Evolutionary conservation across 164 flowering plant genomes (phyloP), one percentile per base, ranked within the genome.

Genomic region (Hamamelis virginiana): DNA sequence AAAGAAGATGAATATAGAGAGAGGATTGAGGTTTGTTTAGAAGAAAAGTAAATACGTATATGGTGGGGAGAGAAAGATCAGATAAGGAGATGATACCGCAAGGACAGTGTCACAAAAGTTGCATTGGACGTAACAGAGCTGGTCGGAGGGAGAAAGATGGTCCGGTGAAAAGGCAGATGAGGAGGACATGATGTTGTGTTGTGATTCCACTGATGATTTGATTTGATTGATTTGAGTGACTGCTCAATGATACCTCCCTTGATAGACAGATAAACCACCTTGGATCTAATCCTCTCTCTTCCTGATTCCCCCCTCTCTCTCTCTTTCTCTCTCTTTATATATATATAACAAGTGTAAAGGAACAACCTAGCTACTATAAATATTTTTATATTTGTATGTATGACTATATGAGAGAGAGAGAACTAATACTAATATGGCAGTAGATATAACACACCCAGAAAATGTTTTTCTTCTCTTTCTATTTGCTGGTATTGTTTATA

Each of bases 61-160:
- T 45, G 61, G 19, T 50, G 12, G 65, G 33, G 4, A 56, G 68
- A 33, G 41, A 33, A 33, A 33, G 41, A 1, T 19, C 6, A 33
- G 41, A 21, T 14, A 23, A 16, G 25, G 9, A 14, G 18, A 1
- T 25, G n/a, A 21, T 89, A 91, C 97, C 80, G 92, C 94, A 67
- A 91, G 92, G 77, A 87, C 88, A 61, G 97, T 91, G 82, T 88
- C 84, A 72, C 97, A 91, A 61, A 82, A 81, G 87, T 82, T 83
- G 92, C 97, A 91, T 66, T 81, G 91, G 87, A 91, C 92, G 65
- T 91, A 91, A 76, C 97, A 89, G 80, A 91, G 94, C 80, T 91
- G 92, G 77, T 91, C 97, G 81, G 90, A 81, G 78, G 84, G 83
- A 74, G 85, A 83, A 82, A 79, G 85, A 85, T 87, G 91, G 91